phyloP scores from a whole-genome alignment of 208 protist species.

The Phytomonas sp. region DNA sequence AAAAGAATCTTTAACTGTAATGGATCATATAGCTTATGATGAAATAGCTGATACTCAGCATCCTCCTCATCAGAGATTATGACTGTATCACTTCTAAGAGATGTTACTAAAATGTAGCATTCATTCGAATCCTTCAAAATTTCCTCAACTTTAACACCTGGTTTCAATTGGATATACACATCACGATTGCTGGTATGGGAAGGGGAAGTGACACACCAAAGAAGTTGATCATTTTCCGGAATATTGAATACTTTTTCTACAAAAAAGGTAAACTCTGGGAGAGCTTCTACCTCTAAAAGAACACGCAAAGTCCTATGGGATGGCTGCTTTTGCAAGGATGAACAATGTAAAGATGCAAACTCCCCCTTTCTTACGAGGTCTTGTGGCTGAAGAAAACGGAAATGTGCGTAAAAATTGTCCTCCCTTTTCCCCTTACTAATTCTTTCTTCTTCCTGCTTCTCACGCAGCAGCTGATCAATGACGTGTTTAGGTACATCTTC shows the following conservation, averaged over 20 bases:
- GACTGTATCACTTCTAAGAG: slow-evolving; percentile 21
- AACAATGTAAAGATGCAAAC: slow-evolving; percentile 35
- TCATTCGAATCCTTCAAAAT: slow-evolving; percentile 45
- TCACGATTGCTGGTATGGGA: slow-evolving; percentile 15
- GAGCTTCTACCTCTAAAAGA: slow-evolving; percentile 46
- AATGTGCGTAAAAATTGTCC: slow-evolving; percentile 72
- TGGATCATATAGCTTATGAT: slow-evolving; percentile 84
- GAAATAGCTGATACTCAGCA: slow-evolving; percentile 57
- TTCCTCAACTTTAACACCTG: slow-evolving; percentile 47
- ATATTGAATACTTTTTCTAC: slow-evolving; percentile 31
- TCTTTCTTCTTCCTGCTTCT: slow-evolving; percentile 45
- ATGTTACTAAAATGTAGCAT: slow-evolving; percentile 69
- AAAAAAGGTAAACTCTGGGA: slow-evolving; percentile 50
- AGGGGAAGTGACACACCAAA: slow-evolving; percentile 53
- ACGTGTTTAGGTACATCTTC: slow-evolving; percentile 73
- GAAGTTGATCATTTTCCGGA: slow-evolving; percentile 24
- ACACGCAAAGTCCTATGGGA: slow-evolving; percentile 49
- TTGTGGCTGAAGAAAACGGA: slow-evolving; percentile 56
- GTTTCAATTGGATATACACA: slow-evolving; percentile 40
- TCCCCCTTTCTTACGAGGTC: slow-evolving; percentile 60
- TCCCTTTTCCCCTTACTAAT: slow-evolving; percentile 50
- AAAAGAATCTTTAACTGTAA: slow-evolving; percentile 62
- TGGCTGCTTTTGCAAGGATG: slow-evolving; percentile 43
- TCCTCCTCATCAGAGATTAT: slow-evolving; percentile 23
- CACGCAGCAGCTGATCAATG: slow-evolving; percentile 41